A percentile compares a stretch with the other conserved stretches of the same genome.
Evolutionary conservation across 192 early-diverging fungal genomes (phyloP).

Genomic region (Backusella morwellensis): DNA sequence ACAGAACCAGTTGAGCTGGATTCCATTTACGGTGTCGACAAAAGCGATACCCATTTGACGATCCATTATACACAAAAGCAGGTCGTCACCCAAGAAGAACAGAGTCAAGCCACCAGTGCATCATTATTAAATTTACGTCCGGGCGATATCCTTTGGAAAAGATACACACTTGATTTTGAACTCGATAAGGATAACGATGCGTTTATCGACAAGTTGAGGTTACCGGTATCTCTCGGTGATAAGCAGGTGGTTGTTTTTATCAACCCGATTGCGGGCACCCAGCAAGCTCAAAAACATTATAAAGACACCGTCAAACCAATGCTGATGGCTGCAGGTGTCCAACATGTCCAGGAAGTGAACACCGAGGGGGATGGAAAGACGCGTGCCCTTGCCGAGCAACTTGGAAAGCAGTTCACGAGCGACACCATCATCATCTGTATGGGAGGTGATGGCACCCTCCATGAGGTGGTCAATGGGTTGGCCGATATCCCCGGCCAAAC

Average conservation of each 20-base stretch:
- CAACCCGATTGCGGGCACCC: constrained; percentile 38
- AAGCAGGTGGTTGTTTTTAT: constrained; percentile 33
- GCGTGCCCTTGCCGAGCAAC: constrained; percentile 28
- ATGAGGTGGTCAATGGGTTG: constrained; percentile 50
- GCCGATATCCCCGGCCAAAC: constrained; percentile 22
- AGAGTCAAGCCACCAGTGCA: neutral
- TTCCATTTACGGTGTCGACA: neutral
- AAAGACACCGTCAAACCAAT: constrained; percentile 38
- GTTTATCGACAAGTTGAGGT: neutral
- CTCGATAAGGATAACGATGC: neutral
- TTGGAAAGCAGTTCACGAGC: constrained; percentile 24
- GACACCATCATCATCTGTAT: constrained; percentile 40
- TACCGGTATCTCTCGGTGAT: neutral
- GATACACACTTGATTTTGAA: neutral
- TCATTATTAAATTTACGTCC: neutral
- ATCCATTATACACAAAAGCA: neutral
- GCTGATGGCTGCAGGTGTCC: constrained; percentile 25
- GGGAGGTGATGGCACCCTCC: constrained; percentile 50
- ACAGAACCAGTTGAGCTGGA: neutral
- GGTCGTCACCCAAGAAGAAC: no score
- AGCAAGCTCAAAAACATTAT: constrained; percentile 26
- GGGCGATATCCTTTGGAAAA: neutral
- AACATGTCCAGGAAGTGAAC: constrained; percentile 20
- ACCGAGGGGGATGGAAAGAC: constrained; percentile 20
- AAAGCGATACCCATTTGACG: neutral